These are phyloP conservation scores for Talaromyces islandicus DNA, from an alignment of 2,329 filamentous ascomycete genomes.

Conservation along the genomic window DNA sequence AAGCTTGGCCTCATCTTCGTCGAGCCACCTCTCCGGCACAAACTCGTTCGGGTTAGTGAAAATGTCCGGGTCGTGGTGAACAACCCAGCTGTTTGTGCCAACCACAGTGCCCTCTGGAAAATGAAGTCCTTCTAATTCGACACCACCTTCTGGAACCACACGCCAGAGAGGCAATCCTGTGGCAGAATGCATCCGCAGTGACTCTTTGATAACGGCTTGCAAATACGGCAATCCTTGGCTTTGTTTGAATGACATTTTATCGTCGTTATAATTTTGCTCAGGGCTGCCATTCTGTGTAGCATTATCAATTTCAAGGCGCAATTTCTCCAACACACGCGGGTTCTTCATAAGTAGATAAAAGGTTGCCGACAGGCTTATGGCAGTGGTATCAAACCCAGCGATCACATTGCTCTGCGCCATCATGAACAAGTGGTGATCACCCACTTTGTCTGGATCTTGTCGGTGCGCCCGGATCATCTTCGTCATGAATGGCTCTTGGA, in stretches of 20 bases:
- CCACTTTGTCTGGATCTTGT: conserved; percentile 39
- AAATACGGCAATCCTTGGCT: conserved; percentile 10
- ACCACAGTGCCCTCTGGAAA: conserved; percentile 32
- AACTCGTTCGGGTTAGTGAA: conserved; percentile 22
- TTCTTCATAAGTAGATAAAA: conserved; percentile 23
- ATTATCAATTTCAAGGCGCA: conserved; percentile 21
- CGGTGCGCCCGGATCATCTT: conserved; percentile 38
- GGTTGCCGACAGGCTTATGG: conserved; percentile 22
- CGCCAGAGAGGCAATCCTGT: conserved; percentile 13
- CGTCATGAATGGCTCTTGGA: conserved; percentile 34
- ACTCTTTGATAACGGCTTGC: conserved; percentile 12
- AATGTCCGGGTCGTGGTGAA: conserved; percentile 11
- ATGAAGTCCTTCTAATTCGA: conserved; percentile 8
- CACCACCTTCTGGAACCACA: conserved; percentile 11
- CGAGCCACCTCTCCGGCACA: conserved; percentile 24
- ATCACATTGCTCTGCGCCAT: conserved; percentile 31
- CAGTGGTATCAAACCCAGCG: conserved; percentile 24
- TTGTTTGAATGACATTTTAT: conserved; percentile 10
- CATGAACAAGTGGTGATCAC: conserved; percentile 33
- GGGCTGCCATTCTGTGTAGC: conserved; percentile 8
- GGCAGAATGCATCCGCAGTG: conserved; percentile 12
- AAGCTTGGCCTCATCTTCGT: conserved; percentile 17
- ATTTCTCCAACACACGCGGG: conserved; percentile 9
- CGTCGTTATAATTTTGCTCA: background rate
- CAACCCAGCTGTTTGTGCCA: conserved; percentile 26